Evolutionary conservation across 805 yeast genomes (phyloP), one percentile per base, ranked within the genome.

Genomic region (Candida oleophila): DNA sequence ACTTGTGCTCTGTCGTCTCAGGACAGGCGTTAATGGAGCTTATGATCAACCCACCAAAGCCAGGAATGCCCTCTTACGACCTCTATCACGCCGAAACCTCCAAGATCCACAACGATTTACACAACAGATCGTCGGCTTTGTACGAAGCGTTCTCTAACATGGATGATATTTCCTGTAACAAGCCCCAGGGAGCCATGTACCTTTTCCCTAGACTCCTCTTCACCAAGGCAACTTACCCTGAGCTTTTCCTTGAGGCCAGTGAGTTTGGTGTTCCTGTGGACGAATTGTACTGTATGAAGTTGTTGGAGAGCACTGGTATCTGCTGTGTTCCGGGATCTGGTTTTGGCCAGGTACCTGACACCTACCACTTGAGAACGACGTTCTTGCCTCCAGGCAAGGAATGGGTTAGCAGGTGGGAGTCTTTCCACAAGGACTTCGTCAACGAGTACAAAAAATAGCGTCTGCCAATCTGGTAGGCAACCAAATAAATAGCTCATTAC

Each of bases 281-380:
- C 65, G 97, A 87, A 64, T 81, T 87, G 53, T 94, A 94, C 72
- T 91, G 97, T 66, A 75, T 85, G 62, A 85, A 85, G 55, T 73
- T 94, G 49, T 76, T 94, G 54, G 92, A 92, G 53, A 66, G 71
- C 41, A 90, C 99, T 4, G 99, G 99, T 56, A 89, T 94, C 50
- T 94, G 99, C 69, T 89, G 96, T 38, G 96, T 94, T 51, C 98
- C 99, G 25, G 99, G 99, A 36, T 82, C 89, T 30, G 99, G 99
- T 0, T 94, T 94, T 59, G 97, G 98, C 28, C 99, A 94, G 69
- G 85, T 76, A 41, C 83, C 83, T 41, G 96, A 89, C 18, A 90
- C 97, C 3, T 86, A 77, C 71, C 99, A 94, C 63, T 78, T 94
- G 57, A 84, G 99, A 76, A 94, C 99, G 1, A 94, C 99, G 0